phyloP scores from a whole-genome alignment of 352 stramenopile genomes.

The Phytophthora syringae region DNA sequence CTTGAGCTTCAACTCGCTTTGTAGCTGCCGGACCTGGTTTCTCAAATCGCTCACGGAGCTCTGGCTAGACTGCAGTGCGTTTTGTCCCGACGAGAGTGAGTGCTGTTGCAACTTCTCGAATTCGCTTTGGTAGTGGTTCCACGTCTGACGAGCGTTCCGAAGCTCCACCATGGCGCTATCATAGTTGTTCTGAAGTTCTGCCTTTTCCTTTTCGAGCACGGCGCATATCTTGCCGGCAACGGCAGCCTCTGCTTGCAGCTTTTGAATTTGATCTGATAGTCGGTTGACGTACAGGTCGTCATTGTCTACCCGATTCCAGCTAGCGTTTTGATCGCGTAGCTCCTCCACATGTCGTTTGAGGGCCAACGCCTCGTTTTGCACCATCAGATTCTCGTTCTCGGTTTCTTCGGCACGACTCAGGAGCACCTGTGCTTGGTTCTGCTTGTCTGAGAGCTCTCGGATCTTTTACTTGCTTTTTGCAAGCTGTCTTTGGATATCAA shows the following conservation, averaged over 20 bases:
- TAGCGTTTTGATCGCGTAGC: conserved; percentile 67
- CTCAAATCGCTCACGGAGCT: conserved; percentile 61
- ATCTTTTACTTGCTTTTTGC: conserved; percentile 57
- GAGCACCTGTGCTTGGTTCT: conserved; percentile 46
- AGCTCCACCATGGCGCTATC: conserved; percentile 60
- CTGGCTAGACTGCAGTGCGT: conserved; percentile 62
- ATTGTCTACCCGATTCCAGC: conserved; percentile 55
- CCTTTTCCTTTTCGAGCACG: conserved; percentile 58
- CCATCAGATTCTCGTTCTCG: conserved; percentile 70
- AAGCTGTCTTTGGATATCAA: conserved; percentile 48
- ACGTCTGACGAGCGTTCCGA: conserved; percentile 62
- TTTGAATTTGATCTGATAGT: conserved; percentile 56
- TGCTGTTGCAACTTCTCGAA: conserved; percentile 80
- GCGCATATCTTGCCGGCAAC: conserved; percentile 42
- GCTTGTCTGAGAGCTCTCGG: conserved; percentile 44
- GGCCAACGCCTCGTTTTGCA: conserved; percentile 66
- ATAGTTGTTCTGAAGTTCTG: conserved; percentile 60
- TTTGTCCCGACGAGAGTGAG: conserved; percentile 61
- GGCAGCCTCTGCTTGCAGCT: conserved; percentile 50
- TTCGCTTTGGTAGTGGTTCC: conserved; percentile 74
- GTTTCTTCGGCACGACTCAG: conserved; percentile 58
- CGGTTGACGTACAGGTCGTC: conserved; percentile 49
- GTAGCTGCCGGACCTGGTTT: conserved; percentile 66
- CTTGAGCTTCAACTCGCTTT: conserved; percentile 67
- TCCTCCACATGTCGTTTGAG: conserved; percentile 69